Percentiles rank a stretch among this genome's conserved stretches.
Evolutionary conservation across 805 yeast genomes (phyloP).

Genomic region (Nakazawaea wyomingensis): DNA sequence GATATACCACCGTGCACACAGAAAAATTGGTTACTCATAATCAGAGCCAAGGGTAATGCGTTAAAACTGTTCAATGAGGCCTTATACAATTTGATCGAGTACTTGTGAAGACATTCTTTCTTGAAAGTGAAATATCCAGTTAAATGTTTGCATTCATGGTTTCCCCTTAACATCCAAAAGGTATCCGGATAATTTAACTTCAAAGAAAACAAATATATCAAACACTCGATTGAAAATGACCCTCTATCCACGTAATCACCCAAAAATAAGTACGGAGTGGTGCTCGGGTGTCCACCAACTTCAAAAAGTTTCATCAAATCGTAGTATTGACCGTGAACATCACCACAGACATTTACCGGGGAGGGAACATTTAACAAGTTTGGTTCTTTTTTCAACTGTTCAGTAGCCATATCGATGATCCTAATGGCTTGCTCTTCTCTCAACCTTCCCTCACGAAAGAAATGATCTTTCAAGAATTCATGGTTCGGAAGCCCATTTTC

Average conservation of each 20-base stretch:
- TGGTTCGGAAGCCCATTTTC: constrained; percentile 66
- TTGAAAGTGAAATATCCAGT: constrained; percentile 93
- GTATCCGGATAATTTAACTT: constrained; percentile 71
- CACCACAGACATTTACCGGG: constrained; percentile 95
- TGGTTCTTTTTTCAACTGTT: constrained; percentile 63
- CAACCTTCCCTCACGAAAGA: constrained; percentile 76
- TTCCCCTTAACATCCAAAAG: constrained; percentile 83
- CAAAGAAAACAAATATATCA: constrained; percentile 69
- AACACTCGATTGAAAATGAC: constrained; percentile 77
- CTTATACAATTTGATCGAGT: constrained; percentile 59
- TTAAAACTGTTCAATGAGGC: constrained; percentile 76
- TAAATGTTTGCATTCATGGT: constrained; percentile 91
- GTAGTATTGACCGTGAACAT: constrained; percentile 92
- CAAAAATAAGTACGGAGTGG: constrained; percentile 73
- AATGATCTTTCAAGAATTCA: constrained; percentile 66
- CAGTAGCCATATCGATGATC: constrained; percentile 63
- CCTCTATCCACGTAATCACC: constrained; percentile 98
- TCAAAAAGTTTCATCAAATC: constrained; percentile 89
- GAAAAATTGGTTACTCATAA: constrained; percentile 89
- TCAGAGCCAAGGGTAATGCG: constrained; percentile 85
- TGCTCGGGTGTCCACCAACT: constrained; percentile 83
- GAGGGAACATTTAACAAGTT: constrained; percentile 78
- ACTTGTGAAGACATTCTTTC: constrained; percentile 84
- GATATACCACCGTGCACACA: constrained; percentile 97
- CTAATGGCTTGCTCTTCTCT: constrained; percentile 62